Evolutionary conservation across 2,329 filamentous ascomycete species (phyloP).

Genomic region (Pseudocercospora musae): DNA sequence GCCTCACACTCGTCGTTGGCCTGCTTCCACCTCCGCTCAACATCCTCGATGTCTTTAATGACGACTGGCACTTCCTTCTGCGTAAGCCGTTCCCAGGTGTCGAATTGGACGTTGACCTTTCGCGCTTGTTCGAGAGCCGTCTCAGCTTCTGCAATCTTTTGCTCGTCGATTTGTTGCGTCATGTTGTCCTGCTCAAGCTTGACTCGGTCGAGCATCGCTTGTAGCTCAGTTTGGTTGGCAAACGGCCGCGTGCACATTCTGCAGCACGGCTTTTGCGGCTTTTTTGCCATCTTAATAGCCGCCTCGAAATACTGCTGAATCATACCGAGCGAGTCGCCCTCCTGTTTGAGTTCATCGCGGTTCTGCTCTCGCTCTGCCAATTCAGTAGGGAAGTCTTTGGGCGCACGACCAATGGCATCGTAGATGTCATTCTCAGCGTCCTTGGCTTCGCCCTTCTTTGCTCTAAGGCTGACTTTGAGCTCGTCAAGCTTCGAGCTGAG

Average conservation of each 20-base stretch:
- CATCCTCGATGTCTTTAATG: constrained; percentile 55
- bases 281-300: constrained; percentile 49
- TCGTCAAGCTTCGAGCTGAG: constrained; percentile 69
- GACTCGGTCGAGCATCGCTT: constrained; percentile 65
- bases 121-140: constrained; percentile 49
- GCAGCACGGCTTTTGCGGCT: constrained; percentile 62
- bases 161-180: constrained; percentile 14
- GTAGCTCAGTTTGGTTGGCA: constrained; percentile 56
- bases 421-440: constrained; percentile 51
- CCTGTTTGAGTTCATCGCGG: constrained; percentile 62
- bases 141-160: constrained; percentile 55
- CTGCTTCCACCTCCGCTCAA: constrained; percentile 55
- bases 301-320: constrained; percentile 26
- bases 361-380: constrained; percentile 43
- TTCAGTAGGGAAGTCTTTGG: constrained; percentile 51
- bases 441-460: constrained; percentile 61
- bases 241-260: constrained; percentile 72
- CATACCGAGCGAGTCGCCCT: constrained; percentile 22
- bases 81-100: constrained; percentile 68
- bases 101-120: constrained; percentile 64
- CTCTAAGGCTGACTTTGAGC: constrained; percentile 60
- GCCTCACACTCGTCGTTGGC: constrained; percentile 63
- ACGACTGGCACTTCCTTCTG: constrained; percentile 67
- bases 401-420: constrained; percentile 47
- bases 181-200: constrained; percentile 38